These are phyloP conservation scores for Termitomyces sp. DNA, from an alignment of 768 basidiomycete species.

Conservation along the genomic window DNA sequence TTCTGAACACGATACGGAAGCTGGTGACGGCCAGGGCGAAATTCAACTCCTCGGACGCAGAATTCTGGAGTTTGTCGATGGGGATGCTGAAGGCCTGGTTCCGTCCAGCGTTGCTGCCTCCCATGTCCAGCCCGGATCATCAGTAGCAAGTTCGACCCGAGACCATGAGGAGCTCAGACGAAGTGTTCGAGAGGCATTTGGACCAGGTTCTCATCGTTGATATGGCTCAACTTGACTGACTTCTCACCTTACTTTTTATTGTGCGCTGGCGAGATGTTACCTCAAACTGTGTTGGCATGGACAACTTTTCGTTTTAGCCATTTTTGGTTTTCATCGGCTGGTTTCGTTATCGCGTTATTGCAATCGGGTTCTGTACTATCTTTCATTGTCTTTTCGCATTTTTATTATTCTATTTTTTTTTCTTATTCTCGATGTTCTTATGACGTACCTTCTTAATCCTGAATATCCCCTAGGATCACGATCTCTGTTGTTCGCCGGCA, in stretches of 20 bases:
- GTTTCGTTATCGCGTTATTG: slow-evolving; percentile 7
- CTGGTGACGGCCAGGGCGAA: slow-evolving; percentile 86
- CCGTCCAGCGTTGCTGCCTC: slow-evolving; percentile 60
- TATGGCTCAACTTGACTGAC: not conserved
- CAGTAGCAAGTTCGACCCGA: slow-evolving; percentile 53
- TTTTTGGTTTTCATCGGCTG: slow-evolving; percentile 1
- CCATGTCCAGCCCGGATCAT: slow-evolving; percentile 66
- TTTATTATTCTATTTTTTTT: slow-evolving; percentile 5
- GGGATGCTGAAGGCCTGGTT: slow-evolving; percentile 53
- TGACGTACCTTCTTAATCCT: slow-evolving; percentile 5
- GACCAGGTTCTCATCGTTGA: slow-evolving; percentile 55
- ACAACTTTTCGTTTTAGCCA: slow-evolving; percentile 5
- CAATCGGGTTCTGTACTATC: slow-evolving; percentile 10
- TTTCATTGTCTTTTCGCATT: slow-evolving; percentile 10
- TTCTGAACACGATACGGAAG: slow-evolving; percentile 78
- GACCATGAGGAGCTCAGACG: slow-evolving; percentile 79
- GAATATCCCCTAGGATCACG: slow-evolving; percentile 4
- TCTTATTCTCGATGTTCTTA: slow-evolving; percentile 3
- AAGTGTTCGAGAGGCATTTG: slow-evolving; percentile 80
- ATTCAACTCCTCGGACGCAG: slow-evolving; percentile 81
- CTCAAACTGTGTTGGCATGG: slow-evolving; percentile 8
- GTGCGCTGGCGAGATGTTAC: not conserved
- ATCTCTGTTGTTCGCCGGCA: slow-evolving; percentile 3
- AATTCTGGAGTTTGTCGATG: slow-evolving; percentile 84
- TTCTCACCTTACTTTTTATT: not conserved